phyloP scores from a whole-genome alignment of 148 eudicot species.

The Selenicereus undatus region DNA sequence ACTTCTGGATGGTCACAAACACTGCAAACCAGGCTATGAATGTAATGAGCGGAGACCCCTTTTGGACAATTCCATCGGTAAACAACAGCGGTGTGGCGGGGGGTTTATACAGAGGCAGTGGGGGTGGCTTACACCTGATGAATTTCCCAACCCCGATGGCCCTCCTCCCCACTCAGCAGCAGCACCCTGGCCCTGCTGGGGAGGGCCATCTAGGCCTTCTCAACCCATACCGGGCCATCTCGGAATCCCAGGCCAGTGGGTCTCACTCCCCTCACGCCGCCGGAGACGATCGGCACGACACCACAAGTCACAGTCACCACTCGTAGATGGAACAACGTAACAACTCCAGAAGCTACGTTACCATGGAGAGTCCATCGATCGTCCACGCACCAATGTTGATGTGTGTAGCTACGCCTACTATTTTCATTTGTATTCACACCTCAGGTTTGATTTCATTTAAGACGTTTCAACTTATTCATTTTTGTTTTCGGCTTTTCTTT shows the following conservation, averaged over 20 bases:
- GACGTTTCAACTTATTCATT: neutral
- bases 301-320: slow-evolving; percentile 52
- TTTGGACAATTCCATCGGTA: slow-evolving; percentile 69
- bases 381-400: neutral
- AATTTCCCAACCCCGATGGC: slow-evolving; percentile 84
- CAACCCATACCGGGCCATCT: slow-evolving; percentile 41
- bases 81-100: slow-evolving; percentile 30
- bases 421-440: slow-evolving; percentile 25
- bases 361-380: too few species aligned
- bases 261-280: slow-evolving; percentile 38
- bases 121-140: slow-evolving; percentile 81
- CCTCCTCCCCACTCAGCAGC: slow-evolving; percentile 69
- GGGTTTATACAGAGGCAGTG: slow-evolving; percentile 54
- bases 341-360: too few species aligned
- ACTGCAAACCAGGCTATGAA: slow-evolving; percentile 34
- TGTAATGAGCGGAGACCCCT: slow-evolving; percentile 48
- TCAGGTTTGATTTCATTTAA: slow-evolving; percentile 24
- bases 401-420: slow-evolving; percentile 23
- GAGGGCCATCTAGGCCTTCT: slow-evolving; percentile 62
- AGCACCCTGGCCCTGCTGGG: slow-evolving; percentile 40
- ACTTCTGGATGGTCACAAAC: slow-evolving; percentile 82
- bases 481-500: slow-evolving; percentile 20
- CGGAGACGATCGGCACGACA: slow-evolving; percentile 56
- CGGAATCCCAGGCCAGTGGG: slow-evolving; percentile 68
- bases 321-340: slow-evolving; percentile 23